Percentiles rank a stretch among this genome's conserved stretches.
Evolutionary conservation across 176 grass and related monocot species (phyloP).

Genomic region (Tillandsia leiboldiana): DNA sequence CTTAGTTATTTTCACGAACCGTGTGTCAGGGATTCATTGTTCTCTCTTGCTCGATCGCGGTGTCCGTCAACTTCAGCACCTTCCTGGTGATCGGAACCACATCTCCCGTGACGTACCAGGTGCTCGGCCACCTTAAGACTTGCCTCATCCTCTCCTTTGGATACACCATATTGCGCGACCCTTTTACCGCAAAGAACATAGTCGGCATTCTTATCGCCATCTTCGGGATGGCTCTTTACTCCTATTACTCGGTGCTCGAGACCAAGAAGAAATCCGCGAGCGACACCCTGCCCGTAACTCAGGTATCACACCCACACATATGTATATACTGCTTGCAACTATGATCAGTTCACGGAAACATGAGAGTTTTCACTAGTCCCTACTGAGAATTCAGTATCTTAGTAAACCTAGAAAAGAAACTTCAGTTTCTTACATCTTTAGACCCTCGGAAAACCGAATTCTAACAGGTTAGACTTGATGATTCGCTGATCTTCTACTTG

Average conservation of each 20-base stretch:
- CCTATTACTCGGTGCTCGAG: slow-evolving; percentile 59
- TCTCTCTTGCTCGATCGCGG: slow-evolving; percentile 70
- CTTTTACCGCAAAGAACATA: slow-evolving; percentile 68
- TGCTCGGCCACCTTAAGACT: slow-evolving; percentile 92
- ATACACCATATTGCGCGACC: slow-evolving; percentile 55
- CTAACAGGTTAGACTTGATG: no score
- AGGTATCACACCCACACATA: slow-evolving; percentile 19
- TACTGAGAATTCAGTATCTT: no score
- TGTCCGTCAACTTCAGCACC: slow-evolving; percentile 90
- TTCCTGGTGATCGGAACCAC: slow-evolving; percentile 93
- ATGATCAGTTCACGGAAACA: no score
- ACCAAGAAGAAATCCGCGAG: slow-evolving; percentile 38
- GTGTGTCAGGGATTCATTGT: slow-evolving; percentile 49
- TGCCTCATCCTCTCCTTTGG: slow-evolving; percentile 85
- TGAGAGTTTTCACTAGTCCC: no score
- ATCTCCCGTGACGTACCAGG: slow-evolving; percentile 87
- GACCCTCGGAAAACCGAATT: no score
- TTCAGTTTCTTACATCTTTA: no score
- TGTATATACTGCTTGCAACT: no score
- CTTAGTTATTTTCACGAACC: neutral
- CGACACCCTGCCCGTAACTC: slow-evolving; percentile 20
- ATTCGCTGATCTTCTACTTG: slow-evolving; percentile 14
- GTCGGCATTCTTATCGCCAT: slow-evolving; percentile 78
- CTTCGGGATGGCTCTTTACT: slow-evolving; percentile 87
- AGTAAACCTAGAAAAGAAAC: no score